These are phyloP conservation scores for Trichocladium antarcticum DNA, from an alignment of 495 filamentous ascomycete species.

Conservation along the genomic window DNA sequence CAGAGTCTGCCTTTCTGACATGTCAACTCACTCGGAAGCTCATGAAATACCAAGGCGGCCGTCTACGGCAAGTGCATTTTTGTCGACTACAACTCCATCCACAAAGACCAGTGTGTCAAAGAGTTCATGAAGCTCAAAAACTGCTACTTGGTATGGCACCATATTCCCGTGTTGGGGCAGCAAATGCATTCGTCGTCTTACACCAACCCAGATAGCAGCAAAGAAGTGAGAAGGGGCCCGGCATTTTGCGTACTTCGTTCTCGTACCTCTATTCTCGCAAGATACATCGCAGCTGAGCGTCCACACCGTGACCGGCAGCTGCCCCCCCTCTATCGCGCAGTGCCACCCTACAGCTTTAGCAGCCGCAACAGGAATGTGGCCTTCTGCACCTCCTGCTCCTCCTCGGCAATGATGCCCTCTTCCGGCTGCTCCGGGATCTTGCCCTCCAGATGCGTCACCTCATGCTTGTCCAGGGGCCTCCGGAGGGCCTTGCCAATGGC, in stretches of 20 bases:
- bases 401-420: constrained; percentile 61
- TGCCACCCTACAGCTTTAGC: constrained; percentile 49
- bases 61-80: constrained; percentile 88
- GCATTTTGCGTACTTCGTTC: background rate
- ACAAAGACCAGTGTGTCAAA: constrained; percentile 80
- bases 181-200: background rate
- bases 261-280: background rate
- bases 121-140: constrained; percentile 83
- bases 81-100: constrained; percentile 77
- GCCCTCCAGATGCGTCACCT: constrained; percentile 51
- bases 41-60: constrained; percentile 46
- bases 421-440: constrained; percentile 46
- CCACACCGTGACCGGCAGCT: background rate
- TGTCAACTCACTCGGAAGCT: background rate
- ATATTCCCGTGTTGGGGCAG: background rate
- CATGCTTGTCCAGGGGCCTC: constrained; percentile 66
- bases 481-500: constrained; percentile 71
- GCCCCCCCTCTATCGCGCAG: background rate
- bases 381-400: constrained; percentile 82
- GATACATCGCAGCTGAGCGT: background rate
- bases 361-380: constrained; percentile 76
- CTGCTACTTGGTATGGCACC: constrained; percentile 63
- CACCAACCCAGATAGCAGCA: constrained; percentile 29
- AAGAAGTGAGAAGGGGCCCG: constrained; percentile 23
- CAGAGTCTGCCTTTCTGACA: background rate